Conservation (phyloP, 2,329 filamentous ascomycete species). For the Monilinia vaccinii-corymbosi region DNA sequence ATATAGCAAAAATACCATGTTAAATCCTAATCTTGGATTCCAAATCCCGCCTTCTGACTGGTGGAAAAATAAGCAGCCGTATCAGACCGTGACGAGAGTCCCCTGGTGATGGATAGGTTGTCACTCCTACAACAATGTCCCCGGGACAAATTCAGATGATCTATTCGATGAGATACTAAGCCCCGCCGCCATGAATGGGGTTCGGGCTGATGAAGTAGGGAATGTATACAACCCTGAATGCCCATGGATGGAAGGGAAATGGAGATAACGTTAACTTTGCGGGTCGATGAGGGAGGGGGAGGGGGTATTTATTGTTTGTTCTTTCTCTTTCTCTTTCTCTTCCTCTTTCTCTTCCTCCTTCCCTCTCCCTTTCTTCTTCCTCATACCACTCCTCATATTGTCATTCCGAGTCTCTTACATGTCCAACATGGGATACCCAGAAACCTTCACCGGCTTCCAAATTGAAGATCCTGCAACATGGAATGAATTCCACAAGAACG, state of each 20-base stretch:
- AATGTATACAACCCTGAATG: neutral
- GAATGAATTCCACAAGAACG: constrained; percentile 29
- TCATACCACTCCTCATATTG: neutral
- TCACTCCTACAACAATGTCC: neutral
- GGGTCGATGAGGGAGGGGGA: neutral
- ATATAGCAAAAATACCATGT: neutral
- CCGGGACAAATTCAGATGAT: neutral
- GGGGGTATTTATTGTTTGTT: neutral
- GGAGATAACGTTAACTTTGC: neutral
- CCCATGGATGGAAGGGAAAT: neutral
- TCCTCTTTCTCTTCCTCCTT: neutral
- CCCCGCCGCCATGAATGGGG: neutral
- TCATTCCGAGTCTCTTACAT: neutral
- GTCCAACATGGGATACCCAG: constrained; percentile 36
- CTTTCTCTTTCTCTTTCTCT: neutral
- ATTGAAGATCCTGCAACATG: constrained; percentile 32
- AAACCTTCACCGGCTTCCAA: constrained; percentile 54
- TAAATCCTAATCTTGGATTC: neutral
- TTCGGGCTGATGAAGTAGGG: neutral
- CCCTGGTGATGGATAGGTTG: neutral
- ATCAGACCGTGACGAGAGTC: neutral
- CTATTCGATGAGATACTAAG: neutral
- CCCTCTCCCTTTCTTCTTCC: neutral
- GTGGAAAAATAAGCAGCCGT: constrained; percentile 8
- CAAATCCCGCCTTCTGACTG: neutral